Evolutionary conservation across 441 rosid species (phyloP).

Genomic region (Eruca vesicaria): DNA sequence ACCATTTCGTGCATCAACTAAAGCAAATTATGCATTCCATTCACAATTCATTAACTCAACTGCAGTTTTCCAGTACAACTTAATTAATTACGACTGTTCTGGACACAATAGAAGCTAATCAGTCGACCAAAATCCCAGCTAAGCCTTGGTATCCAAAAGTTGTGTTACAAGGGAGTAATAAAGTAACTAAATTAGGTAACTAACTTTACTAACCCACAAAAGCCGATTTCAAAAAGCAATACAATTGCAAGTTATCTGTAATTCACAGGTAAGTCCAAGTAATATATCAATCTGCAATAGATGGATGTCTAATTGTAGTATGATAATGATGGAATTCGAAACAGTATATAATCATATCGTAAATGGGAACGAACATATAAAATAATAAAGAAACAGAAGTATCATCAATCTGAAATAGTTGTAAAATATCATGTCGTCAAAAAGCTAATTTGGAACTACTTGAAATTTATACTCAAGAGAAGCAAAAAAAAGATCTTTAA

Average conservation of each 20-base stretch:
- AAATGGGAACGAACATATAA: background rate
- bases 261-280: background rate
- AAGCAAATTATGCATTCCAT: constrained; percentile 8
- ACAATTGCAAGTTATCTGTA: background rate
- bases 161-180: background rate
- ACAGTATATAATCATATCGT: background rate
- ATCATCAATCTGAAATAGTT: too few relatives aligned
- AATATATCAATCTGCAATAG: constrained; percentile 7
- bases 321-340: background rate
- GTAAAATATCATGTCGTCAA: constrained; percentile 6
- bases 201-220: background rate
- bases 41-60: constrained; percentile 10
- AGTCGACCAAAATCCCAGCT: constrained; percentile 17
- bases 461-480: constrained; percentile 2
- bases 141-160: constrained; percentile 1
- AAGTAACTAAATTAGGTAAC: background rate
- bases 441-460: background rate
- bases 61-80: constrained; percentile 1
- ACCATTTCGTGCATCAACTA: constrained; percentile 17
- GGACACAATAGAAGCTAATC: constrained; percentile 17
- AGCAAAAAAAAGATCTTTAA: background rate
- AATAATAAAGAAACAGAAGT: background rate
- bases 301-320: constrained; percentile 8
- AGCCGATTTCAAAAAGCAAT: background rate
- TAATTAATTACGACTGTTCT: constrained; percentile 6